phyloP scores from a whole-genome alignment of 177 flowering plant species.

The Vitis hybrid region DNA sequence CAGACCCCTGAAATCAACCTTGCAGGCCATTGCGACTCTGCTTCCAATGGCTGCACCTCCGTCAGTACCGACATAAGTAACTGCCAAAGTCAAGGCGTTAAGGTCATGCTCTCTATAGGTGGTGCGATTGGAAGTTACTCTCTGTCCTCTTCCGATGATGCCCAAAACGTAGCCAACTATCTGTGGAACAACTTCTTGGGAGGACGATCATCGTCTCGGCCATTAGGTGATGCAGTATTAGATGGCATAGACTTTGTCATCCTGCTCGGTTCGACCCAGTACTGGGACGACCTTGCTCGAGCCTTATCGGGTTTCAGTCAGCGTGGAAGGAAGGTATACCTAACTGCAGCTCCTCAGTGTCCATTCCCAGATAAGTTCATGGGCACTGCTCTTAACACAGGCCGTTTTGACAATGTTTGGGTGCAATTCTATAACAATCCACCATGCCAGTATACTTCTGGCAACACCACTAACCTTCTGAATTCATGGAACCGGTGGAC shows the following conservation, averaged over 20 bases:
- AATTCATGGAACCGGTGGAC: conserved; percentile 22
- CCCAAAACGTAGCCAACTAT: conserved; percentile 19
- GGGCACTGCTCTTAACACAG: conserved; percentile 27
- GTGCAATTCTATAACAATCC: conserved; percentile 42
- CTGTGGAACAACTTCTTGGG: conserved; percentile 33
- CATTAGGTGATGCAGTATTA: conserved; percentile 1
- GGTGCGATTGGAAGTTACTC: conserved; percentile 26
- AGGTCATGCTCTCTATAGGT: conserved; percentile 25
- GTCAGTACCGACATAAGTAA: conserved; percentile 10
- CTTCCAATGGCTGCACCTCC: conserved; percentile 10
- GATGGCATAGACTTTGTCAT: conserved; percentile 51
- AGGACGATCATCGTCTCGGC: conserved; percentile 20
- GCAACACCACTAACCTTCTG: conserved; percentile 11
- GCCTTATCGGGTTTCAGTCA: conserved; percentile 16
- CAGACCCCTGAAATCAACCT: conserved; percentile 16
- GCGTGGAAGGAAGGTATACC: conserved; percentile 23
- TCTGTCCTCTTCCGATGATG: conserved; percentile 20
- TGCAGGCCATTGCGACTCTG: conserved; percentile 27
- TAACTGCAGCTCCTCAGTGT: conserved; percentile 38
- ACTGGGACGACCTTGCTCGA: conserved; percentile 35
- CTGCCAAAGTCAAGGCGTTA: conserved; percentile 24
- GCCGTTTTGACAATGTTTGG: conserved; percentile 41
- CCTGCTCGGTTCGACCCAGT: conserved; percentile 26
- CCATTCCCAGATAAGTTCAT: conserved; percentile 27
- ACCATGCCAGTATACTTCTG: conserved; percentile 26